phyloP scores from a whole-genome alignment of 495 filamentous ascomycete species.

The Astrocystis sublimbata region DNA sequence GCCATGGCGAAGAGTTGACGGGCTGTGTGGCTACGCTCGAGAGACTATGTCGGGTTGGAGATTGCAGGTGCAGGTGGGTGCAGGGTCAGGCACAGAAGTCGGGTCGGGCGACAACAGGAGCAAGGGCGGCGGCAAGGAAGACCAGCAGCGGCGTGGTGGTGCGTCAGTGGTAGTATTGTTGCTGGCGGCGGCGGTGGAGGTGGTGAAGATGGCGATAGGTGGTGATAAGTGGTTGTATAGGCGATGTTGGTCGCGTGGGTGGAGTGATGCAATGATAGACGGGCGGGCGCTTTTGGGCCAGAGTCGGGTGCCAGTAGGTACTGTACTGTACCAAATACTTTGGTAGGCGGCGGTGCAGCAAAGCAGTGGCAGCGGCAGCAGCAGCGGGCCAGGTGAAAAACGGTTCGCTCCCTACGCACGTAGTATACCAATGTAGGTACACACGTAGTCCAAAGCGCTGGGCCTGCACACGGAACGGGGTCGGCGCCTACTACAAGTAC shows the following conservation, averaged over 20 bases:
- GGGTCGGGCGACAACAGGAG: neutral
- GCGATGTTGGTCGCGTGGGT: slow-evolving; percentile 23
- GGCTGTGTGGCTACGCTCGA: slow-evolving; percentile 2
- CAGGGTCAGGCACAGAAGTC: slow-evolving; percentile 3
- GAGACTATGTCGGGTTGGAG: neutral
- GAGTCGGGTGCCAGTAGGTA: slow-evolving; percentile 12
- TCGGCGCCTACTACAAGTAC: no score
- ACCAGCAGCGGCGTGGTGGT: neutral
- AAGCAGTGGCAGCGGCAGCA: no score
- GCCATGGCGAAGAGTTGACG: slow-evolving; percentile 48
- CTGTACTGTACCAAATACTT: no score
- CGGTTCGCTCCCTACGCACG: no score
- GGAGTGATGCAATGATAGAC: slow-evolving; percentile 24
- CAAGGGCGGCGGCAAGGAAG: neutral
- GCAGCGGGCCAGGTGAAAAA: no score
- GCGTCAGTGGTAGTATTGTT: no score
- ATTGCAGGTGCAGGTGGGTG: no score
- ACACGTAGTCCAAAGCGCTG: no score
- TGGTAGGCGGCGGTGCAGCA: neutral
- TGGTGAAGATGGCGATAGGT: neutral
- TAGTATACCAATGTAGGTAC: no score
- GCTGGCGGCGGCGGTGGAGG: neutral
- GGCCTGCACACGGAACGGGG: no score
- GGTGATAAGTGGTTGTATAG: slow-evolving; percentile 3
- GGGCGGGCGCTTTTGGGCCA: slow-evolving; percentile 15